Evolutionary conservation across 768 basidiomycete genomes (phyloP).

Genomic region (Leccinum variicolor): DNA sequence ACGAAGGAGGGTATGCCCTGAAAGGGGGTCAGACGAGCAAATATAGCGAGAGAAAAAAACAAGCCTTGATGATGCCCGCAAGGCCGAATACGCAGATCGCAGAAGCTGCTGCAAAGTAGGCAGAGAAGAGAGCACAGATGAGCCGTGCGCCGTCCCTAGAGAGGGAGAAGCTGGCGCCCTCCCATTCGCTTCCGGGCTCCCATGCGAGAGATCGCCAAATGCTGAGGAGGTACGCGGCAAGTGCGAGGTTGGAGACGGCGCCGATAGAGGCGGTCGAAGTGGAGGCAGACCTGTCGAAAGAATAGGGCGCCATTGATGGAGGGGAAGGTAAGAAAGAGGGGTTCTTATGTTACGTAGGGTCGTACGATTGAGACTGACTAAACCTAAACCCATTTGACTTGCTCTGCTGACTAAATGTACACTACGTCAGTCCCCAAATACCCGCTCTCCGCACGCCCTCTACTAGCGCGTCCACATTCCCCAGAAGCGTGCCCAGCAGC

Average conservation of each 20-base stretch:
- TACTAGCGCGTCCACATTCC: slow-evolving; percentile 89
- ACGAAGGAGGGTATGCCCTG: slow-evolving; percentile 64
- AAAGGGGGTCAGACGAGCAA: neutral
- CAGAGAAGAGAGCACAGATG: slow-evolving; percentile 59
- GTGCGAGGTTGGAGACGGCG: slow-evolving; percentile 38
- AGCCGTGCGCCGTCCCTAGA: slow-evolving; percentile 41
- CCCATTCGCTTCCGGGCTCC: slow-evolving; percentile 51
- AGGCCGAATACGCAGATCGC: slow-evolving; percentile 64
- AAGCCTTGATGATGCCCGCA: slow-evolving; percentile 64
- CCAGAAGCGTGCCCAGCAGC: slow-evolving; percentile 75
- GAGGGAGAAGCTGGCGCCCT: slow-evolving; percentile 39
- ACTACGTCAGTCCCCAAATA: slow-evolving; percentile 71
- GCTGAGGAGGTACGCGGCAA: slow-evolving; percentile 40
- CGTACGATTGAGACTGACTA: slow-evolving; percentile 3
- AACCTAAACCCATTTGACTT: neutral
- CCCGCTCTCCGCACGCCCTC: slow-evolving; percentile 85
- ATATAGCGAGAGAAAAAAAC: slow-evolving; percentile 6
- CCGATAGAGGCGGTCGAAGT: slow-evolving; percentile 37
- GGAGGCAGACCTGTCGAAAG: slow-evolving; percentile 33
- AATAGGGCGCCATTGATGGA: slow-evolving; percentile 1
- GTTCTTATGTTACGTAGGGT: neutral
- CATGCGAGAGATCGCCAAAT: slow-evolving; percentile 43
- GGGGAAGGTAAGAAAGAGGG: neutral
- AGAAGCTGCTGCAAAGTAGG: slow-evolving; percentile 66
- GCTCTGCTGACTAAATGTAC: neutral